Base-by-base conservation (phyloP, 805 yeast species). In the Cyberlindnera mrakii region DNA sequence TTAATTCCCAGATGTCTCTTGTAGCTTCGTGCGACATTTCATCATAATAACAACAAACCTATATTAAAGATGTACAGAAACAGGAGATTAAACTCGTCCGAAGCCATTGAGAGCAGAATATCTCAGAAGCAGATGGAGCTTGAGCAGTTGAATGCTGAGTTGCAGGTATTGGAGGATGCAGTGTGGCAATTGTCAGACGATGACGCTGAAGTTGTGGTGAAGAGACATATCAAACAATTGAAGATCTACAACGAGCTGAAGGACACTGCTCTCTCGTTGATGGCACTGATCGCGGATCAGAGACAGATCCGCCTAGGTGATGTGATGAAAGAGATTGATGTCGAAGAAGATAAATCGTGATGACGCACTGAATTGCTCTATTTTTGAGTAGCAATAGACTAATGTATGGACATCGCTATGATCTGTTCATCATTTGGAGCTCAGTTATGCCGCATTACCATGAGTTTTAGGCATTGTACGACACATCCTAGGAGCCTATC, bases 201-300 rank as follows among this genome's bases (percentile, higher is more conserved):
- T 20, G 66, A 69, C 42, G 74, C 80, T 1, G 72, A 69, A 33
- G 60, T 54, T 1, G 64, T 80, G 1, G 72, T 75, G n/a, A 65
- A 68, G 34, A 53, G 57, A 23, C 87, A 83, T 49, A 77, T 82
- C 19, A 54, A 58, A 23, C 67, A 68, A 40, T 59, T 82, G 33
- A 77, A 78, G 47, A 62, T 66, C 42, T 83, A 82, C 59, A 79
- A 82, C 52, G 86, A 80, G 46, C 60, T 83, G 19, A 73, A 76
- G 52, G 89, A 82, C 54, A 67, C 71, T 2, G 85, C 86, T 0
- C 53, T 80, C 41, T 70, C 74, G 6, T 56, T 83, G 47, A 72
- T 79, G 10, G 72, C 75, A 33, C 58, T 79, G 66, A 78, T 82
- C 29, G 83, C 86, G 0, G 78, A 76, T 40, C 82, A 78, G 46